A percentile compares a stretch with the other conserved stretches of the same genome.
These are phyloP conservation scores for Colletotrichum sp. DNA, from an alignment of 2,329 filamentous ascomycete species.

Conservation along the genomic window DNA sequence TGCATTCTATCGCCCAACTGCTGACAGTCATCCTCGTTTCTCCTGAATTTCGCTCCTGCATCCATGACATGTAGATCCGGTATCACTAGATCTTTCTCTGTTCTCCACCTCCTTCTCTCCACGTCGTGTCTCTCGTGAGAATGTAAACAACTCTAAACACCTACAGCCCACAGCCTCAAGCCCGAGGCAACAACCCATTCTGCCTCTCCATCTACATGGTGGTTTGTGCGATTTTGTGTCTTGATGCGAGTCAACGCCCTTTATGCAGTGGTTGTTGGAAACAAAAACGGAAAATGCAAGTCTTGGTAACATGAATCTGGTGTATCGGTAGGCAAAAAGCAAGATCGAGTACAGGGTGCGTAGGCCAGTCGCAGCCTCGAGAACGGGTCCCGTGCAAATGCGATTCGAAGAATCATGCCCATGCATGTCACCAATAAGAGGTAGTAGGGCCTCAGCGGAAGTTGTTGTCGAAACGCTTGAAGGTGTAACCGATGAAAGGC, in stretches of 20 bases:
- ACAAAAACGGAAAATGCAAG: slow-evolving; percentile 19
- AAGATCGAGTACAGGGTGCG: slow-evolving; percentile 1
- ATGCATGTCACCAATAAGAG: not conserved
- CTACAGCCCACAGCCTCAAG: not conserved
- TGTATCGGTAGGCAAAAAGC: slow-evolving; percentile 10
- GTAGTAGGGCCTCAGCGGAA: slow-evolving; percentile 50
- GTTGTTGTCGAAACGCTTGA: slow-evolving; percentile 91
- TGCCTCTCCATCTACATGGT: slow-evolving; percentile 12
- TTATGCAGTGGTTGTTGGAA: slow-evolving; percentile 17
- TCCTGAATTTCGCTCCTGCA: slow-evolving; percentile 9
- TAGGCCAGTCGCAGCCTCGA: not conserved
- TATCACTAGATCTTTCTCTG: slow-evolving; percentile 4
- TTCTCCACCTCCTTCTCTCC: not conserved
- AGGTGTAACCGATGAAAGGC: slow-evolving; percentile 96
- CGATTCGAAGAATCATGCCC: not conserved
- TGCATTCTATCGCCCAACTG: slow-evolving; percentile 8
- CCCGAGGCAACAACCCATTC: not conserved
- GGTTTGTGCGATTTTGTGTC: slow-evolving; percentile 17
- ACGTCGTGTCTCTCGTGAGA: slow-evolving; percentile 7
- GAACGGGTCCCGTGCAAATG: not conserved
- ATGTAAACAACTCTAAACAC: slow-evolving; percentile 5
- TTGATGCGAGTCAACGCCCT: slow-evolving; percentile 20
- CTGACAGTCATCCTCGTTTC: slow-evolving; percentile 3
- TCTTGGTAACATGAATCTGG: slow-evolving; percentile 17
- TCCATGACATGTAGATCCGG: slow-evolving; percentile 11